Evolutionary conservation across 2,329 filamentous ascomycete species (phyloP).

Genomic region (Dissoconium aciculare): DNA sequence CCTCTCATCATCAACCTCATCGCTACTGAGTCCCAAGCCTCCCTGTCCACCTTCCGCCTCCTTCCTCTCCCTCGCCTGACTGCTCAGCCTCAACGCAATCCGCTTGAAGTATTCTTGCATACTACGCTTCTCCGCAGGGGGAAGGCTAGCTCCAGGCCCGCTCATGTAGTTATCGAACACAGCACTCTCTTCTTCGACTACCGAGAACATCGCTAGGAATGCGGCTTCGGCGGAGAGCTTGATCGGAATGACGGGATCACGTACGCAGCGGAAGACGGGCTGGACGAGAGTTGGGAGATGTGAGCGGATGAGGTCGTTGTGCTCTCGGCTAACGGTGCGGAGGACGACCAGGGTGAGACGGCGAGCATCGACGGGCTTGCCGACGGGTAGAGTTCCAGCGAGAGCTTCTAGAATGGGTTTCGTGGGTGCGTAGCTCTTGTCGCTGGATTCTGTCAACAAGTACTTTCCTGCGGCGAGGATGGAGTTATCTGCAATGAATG

Average conservation of each 20-base stretch:
- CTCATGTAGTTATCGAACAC: constrained; percentile 87
- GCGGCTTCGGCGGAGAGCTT: constrained; percentile 91
- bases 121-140: constrained; percentile 62
- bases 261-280: constrained; percentile 75
- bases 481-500: constrained; percentile 61
- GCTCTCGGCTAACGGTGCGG: constrained; percentile 65
- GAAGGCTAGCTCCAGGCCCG: constrained; percentile 49
- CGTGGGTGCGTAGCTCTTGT: constrained; percentile 57
- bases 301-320: constrained; percentile 66
- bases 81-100: constrained; percentile 69
- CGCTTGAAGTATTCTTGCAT: constrained; percentile 98
- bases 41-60: constrained; percentile 85
- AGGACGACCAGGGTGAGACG: constrained; percentile 75
- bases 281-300: constrained; percentile 68
- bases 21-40: constrained; percentile 70
- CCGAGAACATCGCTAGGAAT: constrained; percentile 78
- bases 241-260: constrained; percentile 84
- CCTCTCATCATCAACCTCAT: constrained; percentile 85
- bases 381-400: constrained; percentile 59
- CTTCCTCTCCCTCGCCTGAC: constrained; percentile 71
- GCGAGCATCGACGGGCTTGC: constrained; percentile 65
- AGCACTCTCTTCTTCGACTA: constrained; percentile 70
- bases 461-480: constrained; percentile 87
- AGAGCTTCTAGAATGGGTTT: constrained; percentile 71
- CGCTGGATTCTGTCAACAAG: constrained; percentile 50